phyloP scores from a whole-genome alignment of 1,284 basidiomycete genomes.

The Pterulicium gracile region DNA sequence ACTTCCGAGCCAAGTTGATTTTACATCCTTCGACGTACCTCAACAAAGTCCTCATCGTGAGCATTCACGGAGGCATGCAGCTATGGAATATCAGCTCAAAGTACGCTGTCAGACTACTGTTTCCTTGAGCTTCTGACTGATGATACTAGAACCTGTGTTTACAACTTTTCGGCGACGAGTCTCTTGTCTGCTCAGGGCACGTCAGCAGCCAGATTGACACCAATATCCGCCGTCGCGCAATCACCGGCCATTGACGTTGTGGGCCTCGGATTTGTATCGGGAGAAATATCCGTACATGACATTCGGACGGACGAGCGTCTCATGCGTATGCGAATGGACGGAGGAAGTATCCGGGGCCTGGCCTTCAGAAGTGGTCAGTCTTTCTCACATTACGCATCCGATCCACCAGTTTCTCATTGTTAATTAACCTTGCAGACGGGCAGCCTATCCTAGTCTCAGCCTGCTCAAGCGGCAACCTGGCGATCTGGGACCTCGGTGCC shows the following conservation, averaged over 20 bases:
- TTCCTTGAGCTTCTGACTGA: slow-evolving; percentile 5
- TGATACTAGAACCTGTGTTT: slow-evolving; percentile 46
- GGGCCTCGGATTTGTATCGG: slow-evolving; percentile 83
- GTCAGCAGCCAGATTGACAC: slow-evolving; percentile 30
- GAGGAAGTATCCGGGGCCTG: slow-evolving; percentile 64
- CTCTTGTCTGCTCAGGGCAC: slow-evolving; percentile 33
- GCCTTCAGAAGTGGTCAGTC: slow-evolving; percentile 80
- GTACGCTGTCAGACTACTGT: slow-evolving; percentile 35
- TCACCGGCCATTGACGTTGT: slow-evolving; percentile 95
- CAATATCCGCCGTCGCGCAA: slow-evolving; percentile 75
- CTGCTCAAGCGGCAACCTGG: slow-evolving; percentile 80
- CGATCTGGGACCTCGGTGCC: slow-evolving; percentile 83
- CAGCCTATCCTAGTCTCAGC: slow-evolving; percentile 79
- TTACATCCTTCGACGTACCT: slow-evolving; percentile 95
- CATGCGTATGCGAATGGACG: slow-evolving; percentile 83
- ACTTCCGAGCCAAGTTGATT: slow-evolving; percentile 76
- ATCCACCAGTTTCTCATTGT: slow-evolving; percentile 5
- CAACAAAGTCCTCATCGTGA: slow-evolving; percentile 89
- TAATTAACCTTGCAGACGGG: slow-evolving; percentile 46
- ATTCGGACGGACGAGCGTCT: slow-evolving; percentile 83
- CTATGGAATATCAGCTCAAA: slow-evolving; percentile 91
- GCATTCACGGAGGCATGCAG: slow-evolving; percentile 74
- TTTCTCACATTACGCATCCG: neutral
- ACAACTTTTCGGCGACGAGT: slow-evolving; percentile 43
- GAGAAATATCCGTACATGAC: slow-evolving; percentile 84